phyloP scores from a whole-genome alignment of 257 asterid genomes.

The Nicotiana undulata region DNA sequence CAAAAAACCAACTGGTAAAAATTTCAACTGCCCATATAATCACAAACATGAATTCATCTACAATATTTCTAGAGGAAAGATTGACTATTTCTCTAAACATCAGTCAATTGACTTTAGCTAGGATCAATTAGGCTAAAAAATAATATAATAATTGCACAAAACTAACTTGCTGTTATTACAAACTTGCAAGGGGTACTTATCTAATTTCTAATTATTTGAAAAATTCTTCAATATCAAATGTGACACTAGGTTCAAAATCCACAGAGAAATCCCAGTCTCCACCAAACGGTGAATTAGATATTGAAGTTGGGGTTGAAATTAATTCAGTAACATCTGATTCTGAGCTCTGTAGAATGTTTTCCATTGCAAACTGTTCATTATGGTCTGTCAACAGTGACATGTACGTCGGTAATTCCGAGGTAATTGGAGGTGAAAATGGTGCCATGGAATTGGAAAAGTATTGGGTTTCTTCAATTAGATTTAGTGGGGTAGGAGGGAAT shows the following conservation, averaged over 20 bases:
- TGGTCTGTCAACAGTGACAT: constrained; percentile 27
- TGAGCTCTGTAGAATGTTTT: constrained; percentile 18
- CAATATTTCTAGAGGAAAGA: background rate
- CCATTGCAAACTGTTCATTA: constrained; percentile 23
- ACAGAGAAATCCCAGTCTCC: constrained; percentile 29
- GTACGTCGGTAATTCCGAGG: constrained; percentile 37
- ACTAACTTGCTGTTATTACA: background rate
- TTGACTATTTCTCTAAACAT: background rate
- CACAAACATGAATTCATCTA: background rate
- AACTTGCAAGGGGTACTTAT: background rate
- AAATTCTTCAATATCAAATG: constrained; percentile 25
- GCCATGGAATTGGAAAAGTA: constrained; percentile 25
- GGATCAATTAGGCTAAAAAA: background rate
- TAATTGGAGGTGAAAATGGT: constrained; percentile 32
- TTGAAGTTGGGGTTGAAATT: constrained; percentile 42
- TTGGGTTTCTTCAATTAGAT: constrained; percentile 9
- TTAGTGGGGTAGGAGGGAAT: constrained; percentile 34
- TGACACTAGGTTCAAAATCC: constrained; percentile 29
- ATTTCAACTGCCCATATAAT: background rate
- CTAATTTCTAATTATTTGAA: constrained; percentile 5
- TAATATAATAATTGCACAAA: background rate
- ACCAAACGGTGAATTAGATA: constrained; percentile 19
- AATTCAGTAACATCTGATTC: constrained; percentile 43
- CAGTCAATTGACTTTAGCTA: background rate
- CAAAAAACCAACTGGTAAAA: background rate